phyloP scores from a whole-genome alignment of 179 eudicot species.

The Beta lomatogona region DNA sequence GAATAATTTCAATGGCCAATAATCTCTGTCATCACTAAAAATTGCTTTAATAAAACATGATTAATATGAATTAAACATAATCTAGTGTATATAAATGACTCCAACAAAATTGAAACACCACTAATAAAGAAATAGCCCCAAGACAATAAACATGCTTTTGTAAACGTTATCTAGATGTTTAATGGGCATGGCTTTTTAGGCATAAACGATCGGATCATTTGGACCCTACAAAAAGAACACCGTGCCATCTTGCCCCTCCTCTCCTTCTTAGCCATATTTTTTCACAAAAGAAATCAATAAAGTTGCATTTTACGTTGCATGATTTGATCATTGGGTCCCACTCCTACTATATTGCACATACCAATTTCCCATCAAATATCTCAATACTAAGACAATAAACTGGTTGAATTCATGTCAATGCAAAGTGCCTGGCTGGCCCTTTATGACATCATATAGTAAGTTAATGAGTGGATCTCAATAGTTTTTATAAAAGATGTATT shows the following conservation, averaged over 20 bases:
- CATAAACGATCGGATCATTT: constrained; percentile 13
- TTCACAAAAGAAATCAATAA: neutral
- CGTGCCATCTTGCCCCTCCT: neutral
- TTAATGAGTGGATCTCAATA: constrained; percentile 4
- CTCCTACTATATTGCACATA: neutral
- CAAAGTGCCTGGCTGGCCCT: neutral
- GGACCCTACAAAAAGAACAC: constrained; percentile 15
- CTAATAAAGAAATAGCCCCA: neutral
- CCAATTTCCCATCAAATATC: neutral
- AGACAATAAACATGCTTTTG: neutral
- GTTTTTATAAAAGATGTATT: neutral
- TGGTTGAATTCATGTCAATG: neutral
- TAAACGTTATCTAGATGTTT: constrained; percentile 14
- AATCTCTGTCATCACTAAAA: neutral
- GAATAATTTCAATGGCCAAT: neutral
- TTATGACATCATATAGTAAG: neutral
- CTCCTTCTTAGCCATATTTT: constrained; percentile 10
- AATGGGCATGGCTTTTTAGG: constrained; percentile 19
- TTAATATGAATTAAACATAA: constrained; percentile 6
- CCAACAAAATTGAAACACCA: constrained; percentile 15
- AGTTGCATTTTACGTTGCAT: constrained; percentile 8
- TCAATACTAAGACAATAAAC: neutral
- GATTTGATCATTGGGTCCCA: constrained; percentile 9
- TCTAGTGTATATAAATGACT: neutral
- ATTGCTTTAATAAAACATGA: too few species aligned